Evolutionary conservation across 73 alveolate species (phyloP).

Genomic region (Paramecium sonneborni): DNA sequence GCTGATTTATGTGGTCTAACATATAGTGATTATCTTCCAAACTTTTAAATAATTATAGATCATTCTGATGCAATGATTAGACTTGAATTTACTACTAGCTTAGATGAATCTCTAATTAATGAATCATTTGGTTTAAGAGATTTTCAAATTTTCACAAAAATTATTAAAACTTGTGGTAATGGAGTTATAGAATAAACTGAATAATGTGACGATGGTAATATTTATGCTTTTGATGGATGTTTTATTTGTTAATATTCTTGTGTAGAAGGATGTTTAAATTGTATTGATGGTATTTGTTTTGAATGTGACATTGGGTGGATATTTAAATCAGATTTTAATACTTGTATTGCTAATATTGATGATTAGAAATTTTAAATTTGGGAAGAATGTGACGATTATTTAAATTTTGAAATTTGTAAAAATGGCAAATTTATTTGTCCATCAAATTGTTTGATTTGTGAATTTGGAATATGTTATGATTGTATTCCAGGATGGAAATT

Average conservation of each 20-base stretch:
- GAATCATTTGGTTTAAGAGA: neutral
- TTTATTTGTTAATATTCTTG: neutral
- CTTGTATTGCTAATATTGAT: no score
- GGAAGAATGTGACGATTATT: no score
- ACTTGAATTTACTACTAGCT: neutral
- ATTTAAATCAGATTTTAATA: neutral
- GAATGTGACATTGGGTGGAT: neutral
- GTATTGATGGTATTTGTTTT: neutral
- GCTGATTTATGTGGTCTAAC: neutral
- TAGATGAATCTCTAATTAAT: neutral
- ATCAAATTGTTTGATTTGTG: no score
- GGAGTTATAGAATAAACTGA: neutral
- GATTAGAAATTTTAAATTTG: no score
- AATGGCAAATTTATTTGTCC: no score
- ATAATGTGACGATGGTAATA: neutral
- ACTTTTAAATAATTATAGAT: neutral
- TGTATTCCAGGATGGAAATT: no score
- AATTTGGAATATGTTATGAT: no score
- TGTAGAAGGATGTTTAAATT: neutral
- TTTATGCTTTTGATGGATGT: neutral
- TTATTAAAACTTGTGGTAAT: neutral
- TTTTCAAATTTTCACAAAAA: neutral
- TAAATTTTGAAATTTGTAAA: no score
- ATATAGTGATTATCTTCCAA: neutral
- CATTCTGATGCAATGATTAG: neutral